These are phyloP conservation scores for Acacia acuminata DNA, from an alignment of 306 rosid genomes.

Conservation along the genomic window DNA sequence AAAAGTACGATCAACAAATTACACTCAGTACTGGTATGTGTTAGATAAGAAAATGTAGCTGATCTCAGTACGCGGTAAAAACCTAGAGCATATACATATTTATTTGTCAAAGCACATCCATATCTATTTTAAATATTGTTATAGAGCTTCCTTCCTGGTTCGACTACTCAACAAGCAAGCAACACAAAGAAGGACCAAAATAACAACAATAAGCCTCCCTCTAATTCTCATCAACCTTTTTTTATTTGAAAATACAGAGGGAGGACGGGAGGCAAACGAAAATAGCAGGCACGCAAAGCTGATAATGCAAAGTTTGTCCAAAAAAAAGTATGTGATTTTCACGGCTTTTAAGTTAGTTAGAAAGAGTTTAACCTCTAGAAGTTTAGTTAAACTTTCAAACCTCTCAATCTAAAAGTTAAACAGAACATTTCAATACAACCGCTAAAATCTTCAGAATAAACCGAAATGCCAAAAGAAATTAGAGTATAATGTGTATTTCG, in stretches of 20 bases:
- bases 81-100: background rate
- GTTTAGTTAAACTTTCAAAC: background rate
- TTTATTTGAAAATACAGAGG: background rate
- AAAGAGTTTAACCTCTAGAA: background rate
- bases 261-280: background rate
- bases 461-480: conserved; percentile 20
- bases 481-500: background rate
- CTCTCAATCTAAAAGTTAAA: background rate
- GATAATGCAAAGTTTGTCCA: conserved; percentile 4
- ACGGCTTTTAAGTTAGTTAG: background rate
- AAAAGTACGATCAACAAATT: background rate
- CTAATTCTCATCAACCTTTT: background rate
- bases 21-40: background rate
- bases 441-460: background rate
- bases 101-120: background rate
- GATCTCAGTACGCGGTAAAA: background rate
- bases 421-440: background rate
- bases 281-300: background rate
- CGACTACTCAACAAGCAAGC: conserved; percentile 21
- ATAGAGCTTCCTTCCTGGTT: conserved; percentile 12
- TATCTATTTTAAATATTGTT: background rate
- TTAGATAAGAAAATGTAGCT: background rate
- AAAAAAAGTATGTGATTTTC: conserved; percentile 6
- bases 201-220: background rate
- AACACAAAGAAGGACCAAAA: conserved; percentile 2